Base-by-base conservation (phyloP, 1,284 basidiomycete genomes). In the Fistulina hepatica region DNA sequence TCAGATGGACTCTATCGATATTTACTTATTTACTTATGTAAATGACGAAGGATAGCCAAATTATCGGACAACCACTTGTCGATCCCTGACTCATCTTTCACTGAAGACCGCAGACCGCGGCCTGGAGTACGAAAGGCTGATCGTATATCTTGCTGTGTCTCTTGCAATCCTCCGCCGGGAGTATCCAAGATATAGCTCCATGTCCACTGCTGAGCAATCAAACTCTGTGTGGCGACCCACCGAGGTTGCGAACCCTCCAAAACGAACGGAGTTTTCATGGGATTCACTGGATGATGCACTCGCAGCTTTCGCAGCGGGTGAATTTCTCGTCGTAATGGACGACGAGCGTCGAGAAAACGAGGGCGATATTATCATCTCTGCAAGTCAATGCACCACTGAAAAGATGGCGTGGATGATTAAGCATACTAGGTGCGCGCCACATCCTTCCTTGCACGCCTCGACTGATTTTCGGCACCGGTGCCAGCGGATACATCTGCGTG, bases 321-420 rank as follows among this genome's bases (percentile, higher is more conserved):
- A 95, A 55, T 91, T 97, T 46, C 71, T 97, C 35, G 81, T 95
- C 3, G 92, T 95, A 12, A 91, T 95, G 81, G 92, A 97, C 57
- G 92, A 95, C 59, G 85, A 94, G 60, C 69, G 71, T 47, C 67
- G 93, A 45, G 92, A 97, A 65, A 97, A 95, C 55, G 92, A 97
- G 57, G 92, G 92, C 2, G 92, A 97, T 59, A 63, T 97, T 43
- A 88, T 95, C 54, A 81, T 90, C 52, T 76, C 92, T 11, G 92
- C 76, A 1, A 68, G 68, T 28, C 73, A 78, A 42, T 77, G 86
- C 47, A 91, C 91, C 15, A 89, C 89, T 1, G 85, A 95, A 60
- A 89, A 94, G 52, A 97, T 99, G 94, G 95, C 95, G 1, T 99
- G 91, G 90, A 88, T 99, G 73, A 92, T 99, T 58, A 81, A 83